Base-by-base conservation (phyloP, 2,329 filamentous ascomycete species). In the Fusarium longipes region DNA sequence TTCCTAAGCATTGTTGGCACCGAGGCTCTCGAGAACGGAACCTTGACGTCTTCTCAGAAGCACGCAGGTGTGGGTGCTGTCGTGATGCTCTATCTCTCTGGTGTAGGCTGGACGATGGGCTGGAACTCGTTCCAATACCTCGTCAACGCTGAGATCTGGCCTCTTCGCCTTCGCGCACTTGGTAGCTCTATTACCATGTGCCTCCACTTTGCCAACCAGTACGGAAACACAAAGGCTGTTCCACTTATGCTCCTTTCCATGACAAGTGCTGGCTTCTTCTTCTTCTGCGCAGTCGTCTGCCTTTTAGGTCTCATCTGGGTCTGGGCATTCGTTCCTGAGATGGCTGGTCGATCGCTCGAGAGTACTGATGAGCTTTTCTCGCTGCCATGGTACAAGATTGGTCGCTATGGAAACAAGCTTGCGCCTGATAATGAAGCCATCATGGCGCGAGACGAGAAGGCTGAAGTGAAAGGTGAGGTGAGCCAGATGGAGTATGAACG, bases 321-420 rank as follows among this genome's bases (percentile, higher is more conserved):
- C 8, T 89, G 82, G 81, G 84, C 90, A 73, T 87, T 83, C 70
- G 82, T 92, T 5, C 89, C 89, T 0, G 89, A 92, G 78, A 89
- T 88, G 0, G 83, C 83, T 0, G 89, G 88, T 5, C 76, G 80
- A 17, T 80, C 78, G 40, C 78, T 89, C 12, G 87, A 89, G 77
- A 84, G 82, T 48, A 89, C 91, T 81, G 88, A 91, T 73, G 80
- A 82, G 18, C 76, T 91, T 67, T 91, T 91, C 73, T 83, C 82
- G 32, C 78, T 91, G 54, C 87, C 86, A 1, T 92, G 89, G 90
- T 86, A 89, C 73, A 82, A 86, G 76, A 91, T 92, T 69, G 89
- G 90, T 4, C 75, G 76, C 1, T 72, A 77, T 60, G 82, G 82
- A 48, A 63, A 29, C 0, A 63, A 29, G 25, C 49, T 63, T 12